Evolutionary conservation across 352 stramenopile genomes (phyloP), one percentile per base, ranked within the genome.

Genomic region (Phytophthora capsici): DNA sequence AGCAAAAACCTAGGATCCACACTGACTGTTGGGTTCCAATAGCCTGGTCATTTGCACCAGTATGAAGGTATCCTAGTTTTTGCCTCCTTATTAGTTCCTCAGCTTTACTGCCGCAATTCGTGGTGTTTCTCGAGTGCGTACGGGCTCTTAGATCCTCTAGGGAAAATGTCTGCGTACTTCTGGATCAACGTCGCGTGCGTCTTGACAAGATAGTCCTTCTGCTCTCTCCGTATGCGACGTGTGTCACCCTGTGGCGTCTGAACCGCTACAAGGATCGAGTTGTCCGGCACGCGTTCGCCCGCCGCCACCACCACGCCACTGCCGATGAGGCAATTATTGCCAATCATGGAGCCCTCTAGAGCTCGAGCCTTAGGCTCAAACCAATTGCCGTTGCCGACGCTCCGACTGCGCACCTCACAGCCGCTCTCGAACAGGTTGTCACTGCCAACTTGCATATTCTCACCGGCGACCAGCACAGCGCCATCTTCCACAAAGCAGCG

Each of bases 111-210:
- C 38, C 89, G 54, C 40, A 93, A 57, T 14, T 87, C 84, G 51
- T 96, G 88, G 61, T 93, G 88, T 63, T 90, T 90, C 57, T 86
- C 82, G 7, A 96, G 82, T 22, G 86, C 86, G 46, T 90, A 88
- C 6, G 67, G 65, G 46, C 86, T 93, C 52, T 91, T 94, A 4
- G 79, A 44, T 20, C 90, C 84, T 60, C 85, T 73, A 9, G 65
- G 32, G 28, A 94, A 94, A 30, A 85, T 81, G 20, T 90, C 82
- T 17, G 83, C 59, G 55, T 96, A 96, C 50, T 87, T 84, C 19
- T 86, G 75, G n/a, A 91, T 83, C 13, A 92, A 54, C 13, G 61
- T 58, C 17, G 77, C 68, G 16, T 83, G 86, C 1, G 78, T 82
- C 49, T 80, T 76, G 22, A 82, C 54, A 13, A 89, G 43, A 30